phyloP scores from a whole-genome alignment of 495 filamentous ascomycete species.

The Lepraria neglecta region DNA sequence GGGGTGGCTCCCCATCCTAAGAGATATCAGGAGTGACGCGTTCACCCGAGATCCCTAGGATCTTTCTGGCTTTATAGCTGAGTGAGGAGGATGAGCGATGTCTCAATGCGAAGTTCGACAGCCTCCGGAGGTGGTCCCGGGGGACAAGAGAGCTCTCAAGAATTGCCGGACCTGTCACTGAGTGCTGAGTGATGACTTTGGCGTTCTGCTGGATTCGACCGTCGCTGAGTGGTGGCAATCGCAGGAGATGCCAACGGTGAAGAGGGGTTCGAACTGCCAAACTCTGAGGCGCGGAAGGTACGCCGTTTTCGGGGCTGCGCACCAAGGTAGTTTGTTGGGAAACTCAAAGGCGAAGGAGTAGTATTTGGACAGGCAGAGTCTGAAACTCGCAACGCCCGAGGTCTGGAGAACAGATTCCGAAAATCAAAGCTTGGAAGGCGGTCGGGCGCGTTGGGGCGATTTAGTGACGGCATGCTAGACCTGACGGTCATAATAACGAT shows the following conservation, averaged over 20 bases:
- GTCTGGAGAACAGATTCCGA: slow-evolving; percentile 13
- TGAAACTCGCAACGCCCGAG: slow-evolving; percentile 4
- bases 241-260: slow-evolving; percentile 5
- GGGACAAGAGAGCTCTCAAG: background rate
- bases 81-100: slow-evolving; percentile 6
- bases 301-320: slow-evolving; percentile 9
- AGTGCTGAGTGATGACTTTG: background rate
- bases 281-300: slow-evolving; percentile 6
- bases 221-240: background rate
- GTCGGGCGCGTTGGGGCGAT: slow-evolving; percentile 25
- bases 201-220: background rate
- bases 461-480: slow-evolving; percentile 21
- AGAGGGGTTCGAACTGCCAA: background rate
- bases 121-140: background rate
- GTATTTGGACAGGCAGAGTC: background rate
- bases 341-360: slow-evolving; percentile 9
- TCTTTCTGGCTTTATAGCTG: slow-evolving; percentile 2
- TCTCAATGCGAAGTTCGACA: background rate
- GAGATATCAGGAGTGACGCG: background rate
- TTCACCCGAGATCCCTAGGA: slow-evolving; percentile 3
- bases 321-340: background rate
- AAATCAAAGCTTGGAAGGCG: slow-evolving; percentile 23
- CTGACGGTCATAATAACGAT: background rate
- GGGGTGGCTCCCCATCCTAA: slow-evolving; percentile 7
- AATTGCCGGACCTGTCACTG: background rate